phyloP scores from a whole-genome alignment of 306 rosid genomes.

The Sechiopsis laciniata region DNA sequence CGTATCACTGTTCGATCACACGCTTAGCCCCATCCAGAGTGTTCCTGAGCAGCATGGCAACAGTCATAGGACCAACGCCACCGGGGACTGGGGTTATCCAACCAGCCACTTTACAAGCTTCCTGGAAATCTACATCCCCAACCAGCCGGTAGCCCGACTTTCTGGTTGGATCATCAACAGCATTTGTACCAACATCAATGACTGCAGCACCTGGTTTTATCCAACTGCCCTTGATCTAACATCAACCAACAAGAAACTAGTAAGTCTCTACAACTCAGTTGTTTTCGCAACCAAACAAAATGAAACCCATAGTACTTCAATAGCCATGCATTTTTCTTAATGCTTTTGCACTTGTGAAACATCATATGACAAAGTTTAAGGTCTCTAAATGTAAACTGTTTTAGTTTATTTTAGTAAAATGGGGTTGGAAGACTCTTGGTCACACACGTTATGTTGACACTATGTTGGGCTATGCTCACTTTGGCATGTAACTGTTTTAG shows the following conservation, averaged over 20 bases:
- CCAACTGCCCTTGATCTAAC: slow-evolving; percentile 80
- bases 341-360: not conserved
- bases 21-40: slow-evolving; percentile 83
- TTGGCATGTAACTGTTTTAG: not conserved
- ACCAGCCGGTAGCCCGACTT: slow-evolving; percentile 83
- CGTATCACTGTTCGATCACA: slow-evolving; percentile 33
- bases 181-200: slow-evolving; percentile 86
- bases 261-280: not conserved
- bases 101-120: slow-evolving; percentile 81
- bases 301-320: not conserved
- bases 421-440: too few relatives aligned
- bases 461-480: too few relatives aligned
- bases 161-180: slow-evolving; percentile 67
- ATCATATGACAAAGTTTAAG: not conserved
- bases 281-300: not conserved
- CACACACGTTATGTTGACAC: too few relatives aligned
- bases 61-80: slow-evolving; percentile 90
- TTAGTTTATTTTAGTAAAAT: too few relatives aligned
- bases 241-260: not conserved
- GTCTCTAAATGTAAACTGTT: not conserved
- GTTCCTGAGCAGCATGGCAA: slow-evolving; percentile 79
- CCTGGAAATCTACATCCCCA: slow-evolving; percentile 83
- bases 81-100: slow-evolving; percentile 93
- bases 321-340: not conserved
- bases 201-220: slow-evolving; percentile 92